Conservation (phyloP, 148 eudicot species). For the Chenopodium quinoa region DNA sequence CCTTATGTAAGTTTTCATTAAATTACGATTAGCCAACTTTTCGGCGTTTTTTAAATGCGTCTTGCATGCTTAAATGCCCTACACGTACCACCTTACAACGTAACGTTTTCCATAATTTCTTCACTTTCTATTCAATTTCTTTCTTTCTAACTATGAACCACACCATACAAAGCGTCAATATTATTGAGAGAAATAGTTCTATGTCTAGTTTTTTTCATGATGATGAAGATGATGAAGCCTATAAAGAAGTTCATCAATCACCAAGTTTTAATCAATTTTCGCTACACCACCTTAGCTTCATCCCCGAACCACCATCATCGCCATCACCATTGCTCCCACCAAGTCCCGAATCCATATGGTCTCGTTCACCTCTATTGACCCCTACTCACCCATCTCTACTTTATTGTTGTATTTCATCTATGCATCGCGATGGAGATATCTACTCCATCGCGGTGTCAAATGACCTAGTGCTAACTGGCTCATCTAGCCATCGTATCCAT, state of each 20-base stretch:
- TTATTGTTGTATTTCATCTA: conserved; percentile 57
- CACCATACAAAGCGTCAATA: neutral
- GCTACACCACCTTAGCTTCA: neutral
- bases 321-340: conserved; percentile 26
- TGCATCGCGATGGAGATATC: conserved; percentile 49
- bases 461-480: conserved; percentile 47
- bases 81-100: neutral
- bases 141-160: neutral
- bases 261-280: conserved; percentile 21
- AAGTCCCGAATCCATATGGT: conserved; percentile 51
- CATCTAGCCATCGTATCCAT: conserved; percentile 46
- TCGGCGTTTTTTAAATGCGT: neutral
- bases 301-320: neutral
- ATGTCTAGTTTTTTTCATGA: conserved; percentile 9
- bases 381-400: conserved; percentile 41
- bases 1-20: neutral
- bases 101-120: neutral
- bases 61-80: neutral
- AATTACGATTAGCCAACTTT: neutral
- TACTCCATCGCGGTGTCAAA: conserved; percentile 40
- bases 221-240: conserved; percentile 11
- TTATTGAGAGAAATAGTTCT: neutral
- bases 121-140: neutral
- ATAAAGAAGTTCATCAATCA: neutral
- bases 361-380: conserved; percentile 37